A percentile compares a stretch with the other conserved stretches of the same genome.
Evolutionary conservation across 768 basidiomycete genomes (phyloP).

Genomic region (Mycena crocata): DNA sequence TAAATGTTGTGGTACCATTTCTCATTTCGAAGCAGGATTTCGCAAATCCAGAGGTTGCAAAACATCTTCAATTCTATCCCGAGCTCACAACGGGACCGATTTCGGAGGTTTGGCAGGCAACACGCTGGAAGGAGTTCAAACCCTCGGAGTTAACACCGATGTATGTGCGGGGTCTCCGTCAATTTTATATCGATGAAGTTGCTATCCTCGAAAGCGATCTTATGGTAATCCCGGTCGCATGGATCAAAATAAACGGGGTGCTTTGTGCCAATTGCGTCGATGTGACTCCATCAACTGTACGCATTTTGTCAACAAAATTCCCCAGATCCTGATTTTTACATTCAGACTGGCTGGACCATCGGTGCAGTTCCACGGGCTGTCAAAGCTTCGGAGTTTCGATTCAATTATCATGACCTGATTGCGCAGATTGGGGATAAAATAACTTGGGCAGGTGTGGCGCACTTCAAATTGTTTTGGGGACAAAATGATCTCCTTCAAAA

Average conservation of each 20-base stretch:
- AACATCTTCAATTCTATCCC: slow-evolving; percentile 29
- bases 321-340: neutral
- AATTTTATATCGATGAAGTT: slow-evolving; percentile 36
- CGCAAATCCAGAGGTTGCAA: slow-evolving; percentile 21
- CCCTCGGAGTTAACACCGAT: slow-evolving; percentile 25
- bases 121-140: slow-evolving; percentile 21
- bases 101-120: slow-evolving; percentile 27
- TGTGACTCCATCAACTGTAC: neutral
- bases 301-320: neutral
- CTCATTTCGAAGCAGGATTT: no score
- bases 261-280: neutral
- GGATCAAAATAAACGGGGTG: neutral
- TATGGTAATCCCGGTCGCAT: neutral
- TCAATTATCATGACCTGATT: slow-evolving; percentile 1
- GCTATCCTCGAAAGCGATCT: slow-evolving; percentile 2
- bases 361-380: neutral
- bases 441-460: slow-evolving; percentile 4
- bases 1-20: no score
- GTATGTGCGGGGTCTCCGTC: slow-evolving; percentile 16
- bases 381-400: neutral
- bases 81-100: slow-evolving; percentile 22
- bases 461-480: neutral
- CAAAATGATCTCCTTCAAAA: neutral
- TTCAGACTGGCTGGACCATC: slow-evolving; percentile 4
- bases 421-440: neutral